phyloP scores from a whole-genome alignment of 1,284 basidiomycete genomes.

The Naganishia sp. region DNA sequence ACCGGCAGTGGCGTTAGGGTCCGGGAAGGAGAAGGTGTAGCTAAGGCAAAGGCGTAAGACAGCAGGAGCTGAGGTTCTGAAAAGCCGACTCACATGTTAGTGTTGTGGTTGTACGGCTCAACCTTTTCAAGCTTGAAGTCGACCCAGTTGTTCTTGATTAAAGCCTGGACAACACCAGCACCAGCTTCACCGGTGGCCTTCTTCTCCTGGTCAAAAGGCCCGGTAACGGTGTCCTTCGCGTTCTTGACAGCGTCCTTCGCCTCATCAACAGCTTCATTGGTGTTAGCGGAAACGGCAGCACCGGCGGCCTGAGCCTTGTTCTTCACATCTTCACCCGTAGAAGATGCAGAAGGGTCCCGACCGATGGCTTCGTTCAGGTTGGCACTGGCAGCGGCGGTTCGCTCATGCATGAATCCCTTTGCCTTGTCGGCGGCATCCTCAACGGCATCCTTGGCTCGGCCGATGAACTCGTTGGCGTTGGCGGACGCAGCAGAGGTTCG shows the following conservation, averaged over 20 bases:
- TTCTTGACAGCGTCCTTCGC: constrained; percentile 34
- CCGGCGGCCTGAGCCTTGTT: constrained; percentile 36
- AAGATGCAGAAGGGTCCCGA: constrained; percentile 34
- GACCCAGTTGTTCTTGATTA: constrained; percentile 47
- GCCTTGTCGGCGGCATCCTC: constrained; percentile 32
- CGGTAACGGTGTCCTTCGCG: constrained; percentile 33
- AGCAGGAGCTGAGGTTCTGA: neutral
- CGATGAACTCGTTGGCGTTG: constrained; percentile 35
- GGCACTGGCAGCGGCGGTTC: constrained; percentile 23
- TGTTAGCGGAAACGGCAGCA: constrained; percentile 35
- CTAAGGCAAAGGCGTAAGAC: constrained; percentile 48
- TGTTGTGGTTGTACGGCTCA: constrained; percentile 90
- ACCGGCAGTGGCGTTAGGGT: constrained; percentile 74
- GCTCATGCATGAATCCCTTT: constrained; percentile 32
- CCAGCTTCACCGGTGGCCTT: constrained; percentile 38
- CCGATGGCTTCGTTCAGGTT: constrained; percentile 37
- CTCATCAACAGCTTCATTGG: constrained; percentile 34
- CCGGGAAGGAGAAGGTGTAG: constrained; percentile 83
- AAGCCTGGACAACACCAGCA: constrained; percentile 25
- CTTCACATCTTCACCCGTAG: constrained; percentile 34
- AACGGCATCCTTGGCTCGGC: constrained; percentile 36
- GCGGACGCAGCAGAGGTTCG: constrained; percentile 32
- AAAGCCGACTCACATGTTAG: constrained; percentile 60
- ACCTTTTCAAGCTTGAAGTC: constrained; percentile 76
- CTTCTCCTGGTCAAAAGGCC: constrained; percentile 36